phyloP scores from a whole-genome alignment of 192 early-diverging fungal genomes.

The Nowakowskiella sp. region DNA sequence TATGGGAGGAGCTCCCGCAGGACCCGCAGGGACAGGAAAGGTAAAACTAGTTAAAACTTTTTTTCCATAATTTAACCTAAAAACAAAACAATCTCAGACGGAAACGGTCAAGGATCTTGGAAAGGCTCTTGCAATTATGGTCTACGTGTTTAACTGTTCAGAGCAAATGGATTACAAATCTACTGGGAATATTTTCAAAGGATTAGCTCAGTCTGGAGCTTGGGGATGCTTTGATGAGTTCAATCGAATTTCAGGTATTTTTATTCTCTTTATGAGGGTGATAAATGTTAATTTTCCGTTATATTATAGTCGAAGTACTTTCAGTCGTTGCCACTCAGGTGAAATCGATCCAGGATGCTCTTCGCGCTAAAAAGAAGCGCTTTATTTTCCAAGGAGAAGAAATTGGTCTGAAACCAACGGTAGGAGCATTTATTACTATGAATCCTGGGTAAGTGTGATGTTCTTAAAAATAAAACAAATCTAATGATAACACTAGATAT shows the following conservation, averaged over 20 bases:
- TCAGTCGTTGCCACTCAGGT: slow-evolving; percentile 62
- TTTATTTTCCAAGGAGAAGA: slow-evolving; percentile 65
- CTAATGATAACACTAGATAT: too few relatives aligned
- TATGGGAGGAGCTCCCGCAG: slow-evolving; percentile 59
- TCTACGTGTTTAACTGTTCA: slow-evolving; percentile 62
- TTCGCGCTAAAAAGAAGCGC: slow-evolving; percentile 54
- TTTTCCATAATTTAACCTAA: background rate
- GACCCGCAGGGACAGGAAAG: slow-evolving; percentile 49
- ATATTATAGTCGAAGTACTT: slow-evolving; percentile 49
- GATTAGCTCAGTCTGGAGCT: slow-evolving; percentile 53
- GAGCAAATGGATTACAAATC: slow-evolving; percentile 67
- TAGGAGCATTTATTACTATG: slow-evolving; percentile 59
- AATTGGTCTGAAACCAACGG: slow-evolving; percentile 45
- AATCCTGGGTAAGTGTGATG: slow-evolving; percentile 33
- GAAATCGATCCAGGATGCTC: slow-evolving; percentile 57
- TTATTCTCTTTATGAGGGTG: background rate
- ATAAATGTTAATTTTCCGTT: slow-evolving; percentile 3
- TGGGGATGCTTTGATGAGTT: slow-evolving; percentile 66
- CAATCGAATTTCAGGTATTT: slow-evolving; percentile 41
- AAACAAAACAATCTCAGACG: slow-evolving; percentile 26
- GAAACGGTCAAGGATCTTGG: slow-evolving; percentile 61
- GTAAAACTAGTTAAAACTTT: background rate
- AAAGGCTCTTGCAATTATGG: slow-evolving; percentile 59
- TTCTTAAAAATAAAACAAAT: background rate
- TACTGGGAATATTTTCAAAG: slow-evolving; percentile 61